Base-by-base conservation (phyloP, 2,329 filamentous ascomycete genomes). In the Pyricularia grisea region DNA sequence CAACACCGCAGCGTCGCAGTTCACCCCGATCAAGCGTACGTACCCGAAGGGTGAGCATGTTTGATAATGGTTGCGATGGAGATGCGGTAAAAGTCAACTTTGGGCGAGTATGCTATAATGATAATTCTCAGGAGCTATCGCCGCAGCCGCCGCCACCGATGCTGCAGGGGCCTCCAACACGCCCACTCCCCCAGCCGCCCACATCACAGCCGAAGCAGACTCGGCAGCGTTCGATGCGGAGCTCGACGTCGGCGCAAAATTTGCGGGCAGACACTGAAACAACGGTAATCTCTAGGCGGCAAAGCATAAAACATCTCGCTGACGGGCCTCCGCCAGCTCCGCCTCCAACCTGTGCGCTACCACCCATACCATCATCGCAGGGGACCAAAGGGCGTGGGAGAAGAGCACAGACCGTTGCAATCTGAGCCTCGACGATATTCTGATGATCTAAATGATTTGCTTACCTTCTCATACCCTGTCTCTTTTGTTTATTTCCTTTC, bases 321-420 rank as follows among this genome's bases (percentile, higher is more conserved):
- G 80, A 83, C 14, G 83, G 82, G 0, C 84, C 84, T 33, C 85
- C 85, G 1, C 84, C 81, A 20, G 83, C 80, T 17, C 85, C 85
- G 7, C 85, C 85, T 5, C 85, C 85, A 28, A 86, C 79, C 12
- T 82, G 81, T 71, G 84, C 85, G 17, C 78, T 88, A 27, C 85
- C 85, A 23, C 85, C 85, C 0, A 79, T 87, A 58, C 85, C 84
- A 4, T 76, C 73, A 63, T 10, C 28, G n/a, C 65, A 55, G 58
- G 58, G 58, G 58, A 9, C 3, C n/a, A 61, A 28, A 5, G 58
- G 11, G 25, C 58, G 58, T 28, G 58, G 23, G 58, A 61, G 58
- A 28, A 61, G 58, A 28, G 58, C 25, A 28, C 58, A 61, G 58
- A n/a, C 58, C 4, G 23, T 61, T 25, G 58, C 25, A 10, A 61